Evolutionary conservation across 768 basidiomycete species (phyloP).

Genomic region (Pleurotus platypus): DNA sequence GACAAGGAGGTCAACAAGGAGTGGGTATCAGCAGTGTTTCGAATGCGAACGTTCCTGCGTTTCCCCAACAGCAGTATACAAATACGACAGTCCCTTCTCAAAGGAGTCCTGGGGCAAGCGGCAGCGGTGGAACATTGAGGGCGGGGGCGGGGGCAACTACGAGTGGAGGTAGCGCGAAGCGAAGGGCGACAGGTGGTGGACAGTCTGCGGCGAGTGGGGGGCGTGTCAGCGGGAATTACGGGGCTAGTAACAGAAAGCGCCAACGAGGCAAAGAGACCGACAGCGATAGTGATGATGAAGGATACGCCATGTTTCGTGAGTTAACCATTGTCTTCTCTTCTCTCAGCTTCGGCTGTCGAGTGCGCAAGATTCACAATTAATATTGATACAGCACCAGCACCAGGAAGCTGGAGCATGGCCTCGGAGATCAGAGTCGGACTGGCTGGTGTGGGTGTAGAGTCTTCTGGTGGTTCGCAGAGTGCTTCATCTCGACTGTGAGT

Average conservation of each 20-base stretch:
- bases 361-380: not conserved
- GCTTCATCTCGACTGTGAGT: conserved; percentile 6
- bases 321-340: not conserved
- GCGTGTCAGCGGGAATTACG: not conserved
- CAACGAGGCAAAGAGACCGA: not conserved
- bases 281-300: conserved; percentile 6
- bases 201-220: not conserved
- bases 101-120: not conserved
- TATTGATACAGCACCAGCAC: not conserved
- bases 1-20: not conserved
- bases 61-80: not conserved
- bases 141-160: not conserved
- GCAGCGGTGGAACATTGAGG: not conserved
- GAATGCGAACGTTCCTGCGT: not conserved
- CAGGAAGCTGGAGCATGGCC: conserved; percentile 4
- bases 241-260: not conserved
- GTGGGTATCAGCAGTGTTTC: not conserved
- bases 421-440: conserved; percentile 6
- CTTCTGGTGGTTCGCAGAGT: not conserved
- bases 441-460: conserved; percentile 4
- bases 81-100: not conserved
- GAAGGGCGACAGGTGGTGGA: not conserved
- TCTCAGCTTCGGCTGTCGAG: not conserved
- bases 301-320: not conserved
- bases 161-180: not conserved